Evolutionary conservation across 163 green algal genomes (phyloP).

Genomic region (Chlamydomonas reinhardtii): DNA sequence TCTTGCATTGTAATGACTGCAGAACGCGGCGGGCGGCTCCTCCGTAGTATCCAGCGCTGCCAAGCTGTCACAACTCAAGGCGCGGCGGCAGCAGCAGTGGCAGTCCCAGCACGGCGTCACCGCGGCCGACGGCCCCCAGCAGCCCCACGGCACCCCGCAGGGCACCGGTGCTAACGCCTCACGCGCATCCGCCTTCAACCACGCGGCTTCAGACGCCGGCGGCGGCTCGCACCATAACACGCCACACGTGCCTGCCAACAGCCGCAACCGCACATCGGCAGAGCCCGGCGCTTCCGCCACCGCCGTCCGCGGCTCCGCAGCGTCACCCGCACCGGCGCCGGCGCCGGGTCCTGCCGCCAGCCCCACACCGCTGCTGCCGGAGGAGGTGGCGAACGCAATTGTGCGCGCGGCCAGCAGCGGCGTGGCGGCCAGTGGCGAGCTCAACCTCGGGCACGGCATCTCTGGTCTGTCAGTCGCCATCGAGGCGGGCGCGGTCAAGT

Average conservation of each 20-base stretch:
- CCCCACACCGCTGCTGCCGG: background rate
- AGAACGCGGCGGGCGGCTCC: too few relatives aligned
- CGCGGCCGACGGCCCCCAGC: background rate
- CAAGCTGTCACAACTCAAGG: conserved; percentile 49
- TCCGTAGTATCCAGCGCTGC: background rate
- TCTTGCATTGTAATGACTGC: too few relatives aligned
- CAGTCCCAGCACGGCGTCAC: conserved; percentile 23
- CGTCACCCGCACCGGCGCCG: too few relatives aligned
- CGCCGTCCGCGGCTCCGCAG: too few relatives aligned
- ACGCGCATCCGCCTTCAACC: too few relatives aligned
- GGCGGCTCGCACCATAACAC: too few relatives aligned
- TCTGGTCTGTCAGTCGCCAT: conserved; percentile 13
- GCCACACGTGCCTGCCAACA: too few relatives aligned
- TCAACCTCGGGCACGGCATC: conserved; percentile 39
- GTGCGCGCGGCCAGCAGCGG: background rate
- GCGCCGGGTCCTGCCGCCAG: too few relatives aligned
- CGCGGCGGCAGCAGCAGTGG: conserved; percentile 48
- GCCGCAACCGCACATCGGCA: too few relatives aligned
- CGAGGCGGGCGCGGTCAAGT: conserved; percentile 31
- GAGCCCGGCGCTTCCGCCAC: too few relatives aligned
- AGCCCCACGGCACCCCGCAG: background rate
- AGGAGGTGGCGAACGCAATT: background rate
- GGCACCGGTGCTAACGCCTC: too few relatives aligned
- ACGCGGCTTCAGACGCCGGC: too few relatives aligned
- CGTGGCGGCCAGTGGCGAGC: background rate